A percentile compares a stretch with the other conserved stretches of the same genome.
These are phyloP conservation scores for Arthroderma sp. DNA, from an alignment of 2,329 filamentous ascomycete species.

Conservation along the genomic window DNA sequence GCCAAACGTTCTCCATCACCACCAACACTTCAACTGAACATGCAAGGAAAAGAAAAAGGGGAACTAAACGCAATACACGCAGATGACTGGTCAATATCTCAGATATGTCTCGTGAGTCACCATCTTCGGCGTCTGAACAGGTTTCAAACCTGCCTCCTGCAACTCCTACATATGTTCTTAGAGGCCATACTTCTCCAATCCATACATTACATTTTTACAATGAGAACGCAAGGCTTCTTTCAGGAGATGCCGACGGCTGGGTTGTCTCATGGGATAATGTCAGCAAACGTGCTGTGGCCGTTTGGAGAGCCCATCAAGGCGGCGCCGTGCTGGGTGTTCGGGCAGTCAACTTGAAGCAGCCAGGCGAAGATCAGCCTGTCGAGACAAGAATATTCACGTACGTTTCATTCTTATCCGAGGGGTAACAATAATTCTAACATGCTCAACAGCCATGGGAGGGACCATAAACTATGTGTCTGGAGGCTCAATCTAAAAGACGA, in stretches of 20 bases:
- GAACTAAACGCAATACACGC: no score
- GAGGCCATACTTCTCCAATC: slow-evolving; percentile 71
- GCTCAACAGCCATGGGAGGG: slow-evolving; percentile 65
- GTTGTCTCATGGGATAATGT: slow-evolving; percentile 74
- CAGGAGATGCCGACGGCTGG: slow-evolving; percentile 83
- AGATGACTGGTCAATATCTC: no score
- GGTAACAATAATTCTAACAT: background rate
- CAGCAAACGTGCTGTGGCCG: slow-evolving; percentile 64
- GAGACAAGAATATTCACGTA: slow-evolving; percentile 70
- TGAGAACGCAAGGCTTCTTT: slow-evolving; percentile 62
- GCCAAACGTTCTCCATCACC: no score
- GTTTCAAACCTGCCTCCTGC: slow-evolving; percentile 29
- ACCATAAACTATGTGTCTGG: slow-evolving; percentile 80
- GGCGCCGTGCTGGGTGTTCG: slow-evolving; percentile 62
- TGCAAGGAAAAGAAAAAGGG: no score
- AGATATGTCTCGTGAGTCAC: background rate
- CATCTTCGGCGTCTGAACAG: background rate
- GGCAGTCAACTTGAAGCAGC: slow-evolving; percentile 43
- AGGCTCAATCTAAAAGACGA: slow-evolving; percentile 53
- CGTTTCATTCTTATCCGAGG: slow-evolving; percentile 22
- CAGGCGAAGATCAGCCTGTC: background rate
- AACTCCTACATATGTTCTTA: slow-evolving; percentile 57
- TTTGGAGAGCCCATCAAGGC: slow-evolving; percentile 69
- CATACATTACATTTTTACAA: slow-evolving; percentile 63
- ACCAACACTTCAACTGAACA: no score